Evolutionary conservation across 495 filamentous ascomycete genomes (phyloP), one percentile per base, ranked within the genome.

Genomic region (Podospora pseudopauciseta): DNA sequence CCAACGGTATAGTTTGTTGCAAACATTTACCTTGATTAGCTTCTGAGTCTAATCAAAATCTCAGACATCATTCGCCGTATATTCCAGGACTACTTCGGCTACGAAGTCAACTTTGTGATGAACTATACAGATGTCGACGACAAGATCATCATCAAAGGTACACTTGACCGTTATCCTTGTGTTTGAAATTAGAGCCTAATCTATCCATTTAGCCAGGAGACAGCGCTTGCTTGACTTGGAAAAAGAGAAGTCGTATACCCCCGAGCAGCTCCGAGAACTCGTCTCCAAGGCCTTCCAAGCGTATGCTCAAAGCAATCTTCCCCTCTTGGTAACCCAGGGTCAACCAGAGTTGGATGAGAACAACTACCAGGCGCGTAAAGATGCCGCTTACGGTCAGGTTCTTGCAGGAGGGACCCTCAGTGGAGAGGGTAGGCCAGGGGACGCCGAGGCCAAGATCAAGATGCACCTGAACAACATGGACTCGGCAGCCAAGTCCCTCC

Each of bases 41-140:
- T 49, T 49, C 9, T 0, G 9, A 16, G 18, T 49, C 30, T 49
- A 49, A 49, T 11, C 39, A 49, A 97, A 64, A 91, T 87, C 34
- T 96, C 92, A 18, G 95, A 98, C 79, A 95, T 99, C 59, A 88
- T 98, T 68, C 87, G 94, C 53, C 86, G 95, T 72, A 92, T 97
- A 70, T 80, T 98, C 80, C 78, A 82, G 69, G 89, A 96, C 75
- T 94, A 96, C 79, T 97, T 97, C 75, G 86, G 87, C 58, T 97
- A 89, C 77, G 83, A 93, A 39, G 88, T 98, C 65, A 86, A 90
- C 57, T 97, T 97, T 83, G 92, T 97, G 60, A 94, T 96, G 90
- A 99, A 99, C 78, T 91, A 96, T 71, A 97, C 94, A 4, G 79
- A 97, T 80, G 86, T 97, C 2, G 93, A 97, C 76, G 92, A 97